A percentile compares a stretch with the other conserved stretches of the same genome.
Evolutionary conservation across 306 rosid genomes (phyloP).

Genomic region (Malus asiatica): DNA sequence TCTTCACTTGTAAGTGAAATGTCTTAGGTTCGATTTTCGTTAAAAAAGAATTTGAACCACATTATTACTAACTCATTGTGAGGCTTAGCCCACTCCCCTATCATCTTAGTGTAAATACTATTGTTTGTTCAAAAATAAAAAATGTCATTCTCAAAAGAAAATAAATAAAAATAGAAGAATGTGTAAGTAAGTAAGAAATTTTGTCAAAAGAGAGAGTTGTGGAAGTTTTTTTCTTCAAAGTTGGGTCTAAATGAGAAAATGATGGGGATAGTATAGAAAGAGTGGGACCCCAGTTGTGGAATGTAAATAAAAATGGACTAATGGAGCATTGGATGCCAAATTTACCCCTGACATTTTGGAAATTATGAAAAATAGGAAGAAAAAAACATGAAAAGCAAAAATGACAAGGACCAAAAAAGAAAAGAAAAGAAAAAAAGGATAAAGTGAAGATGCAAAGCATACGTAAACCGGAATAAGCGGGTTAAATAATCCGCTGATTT

Average conservation of each 20-base stretch:
- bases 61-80: too few relatives aligned
- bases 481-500: slow-evolving; percentile 43
- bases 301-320: neutral
- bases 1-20: too few relatives aligned
- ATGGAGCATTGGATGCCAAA: neutral
- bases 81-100: rapidly evolving
- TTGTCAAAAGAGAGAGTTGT: too few relatives aligned
- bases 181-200: too few relatives aligned
- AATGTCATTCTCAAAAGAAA: too few relatives aligned
- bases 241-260: neutral
- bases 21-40: rapidly evolving
- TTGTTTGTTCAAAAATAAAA: too few relatives aligned
- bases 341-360: neutral
- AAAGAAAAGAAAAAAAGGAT: slow-evolving; percentile 4
- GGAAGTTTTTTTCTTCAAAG: too few relatives aligned
- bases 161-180: too few relatives aligned
- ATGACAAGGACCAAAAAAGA: neutral
- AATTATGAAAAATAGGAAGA: slow-evolving; percentile 2
- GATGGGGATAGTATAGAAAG: neutral
- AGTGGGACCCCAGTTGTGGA: neutral
- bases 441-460: slow-evolving; percentile 6
- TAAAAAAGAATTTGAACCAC: too few relatives aligned
- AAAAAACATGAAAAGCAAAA: slow-evolving; percentile 7
- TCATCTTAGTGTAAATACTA: too few relatives aligned
- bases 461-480: slow-evolving; percentile 41